Evolutionary conservation across 2,329 filamentous ascomycete genomes (phyloP).

Genomic region (Pestalotiopsis sp.): DNA sequence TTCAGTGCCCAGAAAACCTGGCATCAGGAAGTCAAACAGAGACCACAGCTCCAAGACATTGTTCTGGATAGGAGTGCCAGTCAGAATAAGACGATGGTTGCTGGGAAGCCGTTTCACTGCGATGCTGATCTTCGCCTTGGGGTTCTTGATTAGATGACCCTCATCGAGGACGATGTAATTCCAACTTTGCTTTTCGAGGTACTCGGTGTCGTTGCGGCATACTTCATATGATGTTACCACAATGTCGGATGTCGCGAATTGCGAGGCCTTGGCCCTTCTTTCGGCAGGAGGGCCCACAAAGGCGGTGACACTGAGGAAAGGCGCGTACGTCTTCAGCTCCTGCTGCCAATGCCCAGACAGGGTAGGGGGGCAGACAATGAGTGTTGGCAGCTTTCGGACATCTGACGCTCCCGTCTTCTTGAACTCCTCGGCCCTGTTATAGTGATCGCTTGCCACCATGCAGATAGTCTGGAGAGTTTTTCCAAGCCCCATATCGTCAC

Average conservation of each 20-base stretch:
- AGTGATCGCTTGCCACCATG: conserved; percentile 97
- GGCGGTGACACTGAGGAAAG: conserved; percentile 85
- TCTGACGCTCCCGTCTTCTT: conserved; percentile 80
- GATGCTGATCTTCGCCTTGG: conserved; percentile 91
- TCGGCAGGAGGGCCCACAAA: conserved; percentile 90
- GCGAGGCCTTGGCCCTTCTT: conserved; percentile 69
- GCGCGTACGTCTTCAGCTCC: conserved; percentile 93
- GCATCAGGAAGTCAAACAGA: conserved; percentile 98
- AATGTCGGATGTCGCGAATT: conserved; percentile 80
- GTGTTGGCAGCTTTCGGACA: conserved; percentile 77
- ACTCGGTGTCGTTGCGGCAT: conserved; percentile 90
- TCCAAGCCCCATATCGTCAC: conserved; percentile 98
- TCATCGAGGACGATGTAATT: conserved; percentile 98
- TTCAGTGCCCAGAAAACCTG: conserved; percentile 90
- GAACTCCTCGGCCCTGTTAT: conserved; percentile 89
- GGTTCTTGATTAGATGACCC: conserved; percentile 98
- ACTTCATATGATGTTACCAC: conserved; percentile 99
- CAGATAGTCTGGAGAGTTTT: conserved; percentile 97
- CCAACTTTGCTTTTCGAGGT: conserved; percentile 83
- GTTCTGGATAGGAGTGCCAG: conserved; percentile 96
- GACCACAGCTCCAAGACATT: conserved; percentile 98
- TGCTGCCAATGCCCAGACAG: conserved; percentile 98
- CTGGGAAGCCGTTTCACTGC: conserved; percentile 88
- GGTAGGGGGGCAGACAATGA: conserved; percentile 95
- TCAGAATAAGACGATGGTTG: conserved; percentile 94